Conservation (phyloP, 1,284 basidiomycete species). For the Cryptococcus deneoformans region DNA sequence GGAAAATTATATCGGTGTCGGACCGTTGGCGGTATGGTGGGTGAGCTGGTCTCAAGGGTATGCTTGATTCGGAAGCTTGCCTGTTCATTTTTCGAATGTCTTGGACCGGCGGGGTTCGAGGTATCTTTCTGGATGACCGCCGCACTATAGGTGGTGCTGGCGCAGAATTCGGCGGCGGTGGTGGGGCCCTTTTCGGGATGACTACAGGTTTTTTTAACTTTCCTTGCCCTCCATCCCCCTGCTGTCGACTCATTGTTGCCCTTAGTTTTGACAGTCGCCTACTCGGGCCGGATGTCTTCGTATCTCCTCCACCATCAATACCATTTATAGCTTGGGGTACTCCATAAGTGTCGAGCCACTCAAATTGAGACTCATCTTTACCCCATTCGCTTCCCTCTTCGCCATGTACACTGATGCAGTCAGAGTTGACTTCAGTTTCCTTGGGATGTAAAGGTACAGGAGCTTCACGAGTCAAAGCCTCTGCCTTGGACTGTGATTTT, state of each 20-base stretch:
- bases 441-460: slow-evolving; percentile 15
- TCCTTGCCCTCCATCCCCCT: slow-evolving; percentile 5
- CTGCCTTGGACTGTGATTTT: slow-evolving; percentile 1
- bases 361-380: slow-evolving; percentile 42
- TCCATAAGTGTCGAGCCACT: slow-evolving; percentile 41
- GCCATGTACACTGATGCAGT: slow-evolving; percentile 38
- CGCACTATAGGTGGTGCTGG: not conserved
- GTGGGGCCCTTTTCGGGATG: slow-evolving; percentile 30
- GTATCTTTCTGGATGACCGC: not conserved
- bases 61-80: slow-evolving; percentile 1
- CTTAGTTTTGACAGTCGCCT: slow-evolving; percentile 24
- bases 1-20: too few species aligned
- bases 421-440: slow-evolving; percentile 11
- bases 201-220: slow-evolving; percentile 31
- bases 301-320: slow-evolving; percentile 4
- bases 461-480: slow-evolving; percentile 7
- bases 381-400: slow-evolving; percentile 48
- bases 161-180: slow-evolving; percentile 15
- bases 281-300: slow-evolving; percentile 15
- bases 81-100: not conserved
- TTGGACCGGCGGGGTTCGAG: slow-evolving; percentile 1
- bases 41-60: not conserved
- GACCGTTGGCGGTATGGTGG: not conserved
- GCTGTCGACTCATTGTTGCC: slow-evolving; percentile 7
- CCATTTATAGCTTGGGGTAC: slow-evolving; percentile 33